Base-by-base conservation (phyloP, 2,329 filamentous ascomycete genomes). In the Cladosporium halotolerans region DNA sequence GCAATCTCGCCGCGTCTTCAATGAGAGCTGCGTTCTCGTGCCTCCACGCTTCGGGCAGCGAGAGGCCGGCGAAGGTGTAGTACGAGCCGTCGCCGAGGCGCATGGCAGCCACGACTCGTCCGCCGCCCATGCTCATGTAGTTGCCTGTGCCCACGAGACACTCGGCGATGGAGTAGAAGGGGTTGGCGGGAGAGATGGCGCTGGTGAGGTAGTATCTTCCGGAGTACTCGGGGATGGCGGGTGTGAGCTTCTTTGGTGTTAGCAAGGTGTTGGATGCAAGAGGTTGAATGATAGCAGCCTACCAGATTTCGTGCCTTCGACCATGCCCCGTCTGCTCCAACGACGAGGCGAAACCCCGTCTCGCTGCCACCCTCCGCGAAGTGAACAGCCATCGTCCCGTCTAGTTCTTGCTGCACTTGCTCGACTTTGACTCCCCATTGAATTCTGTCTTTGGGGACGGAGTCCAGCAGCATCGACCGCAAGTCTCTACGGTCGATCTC, bases 271-370 rank as follows among this genome's bases (percentile, higher is more conserved):
- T 1, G 4, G 13, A n/a, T 39, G n/a, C 9, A 14, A 39, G 8
- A 5, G 36, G 10, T 31, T 1, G 23, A 16, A 9, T 3, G 13
- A 14, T n/a, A 2, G 11, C n/a, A n/a, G 60, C 61, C 45, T 61
- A 70, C 65, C 58, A 70, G 40, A 34, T 52, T 59, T 46, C 63
- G 55, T 3, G 54, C 48, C 63, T 71, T 75, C 7, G 71, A 75
- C 72, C 73, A 76, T 1, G 73, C 72, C 4, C 75, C 76, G 59
- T 78, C 75, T 9, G 72, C 73, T 4, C 76, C 76, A 16, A 79
- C 69, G 4, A 79, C 66, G 2, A 79, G 68, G 39, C 69, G 64
- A 56, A 76, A 75, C 0, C 66, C 71, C 2, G 56, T 60, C 16
- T 67, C 68, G 1, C 55, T 56, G 1, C 45, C 58, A 0, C 69